phyloP scores from a whole-genome alignment of 495 filamentous ascomycete species.

The Symbiotaphrina buchneri region DNA sequence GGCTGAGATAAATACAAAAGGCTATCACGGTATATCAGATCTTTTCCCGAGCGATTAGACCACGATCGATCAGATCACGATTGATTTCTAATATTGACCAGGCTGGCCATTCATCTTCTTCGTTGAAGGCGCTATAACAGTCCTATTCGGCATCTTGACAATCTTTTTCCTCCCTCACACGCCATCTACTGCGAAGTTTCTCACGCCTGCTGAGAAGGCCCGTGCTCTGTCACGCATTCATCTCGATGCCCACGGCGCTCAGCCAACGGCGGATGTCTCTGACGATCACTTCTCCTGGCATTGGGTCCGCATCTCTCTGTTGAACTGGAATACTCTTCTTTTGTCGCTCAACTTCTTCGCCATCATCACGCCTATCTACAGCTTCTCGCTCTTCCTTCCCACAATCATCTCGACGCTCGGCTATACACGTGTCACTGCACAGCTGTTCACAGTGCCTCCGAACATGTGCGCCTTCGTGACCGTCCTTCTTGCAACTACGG shows the following conservation, averaged over 20 bases:
- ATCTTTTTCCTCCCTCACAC: conserved; percentile 60
- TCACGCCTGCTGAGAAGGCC: conserved; percentile 22
- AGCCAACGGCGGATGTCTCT: too few relatives aligned
- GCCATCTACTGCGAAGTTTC: conserved; percentile 26
- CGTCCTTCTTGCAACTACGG: conserved; percentile 45
- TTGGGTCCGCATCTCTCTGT: too few relatives aligned
- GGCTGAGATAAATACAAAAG: conserved; percentile 15
- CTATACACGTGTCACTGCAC: conserved; percentile 47
- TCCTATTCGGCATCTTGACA: conserved; percentile 43
- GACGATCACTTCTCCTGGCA: too few relatives aligned
- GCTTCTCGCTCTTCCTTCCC: too few relatives aligned
- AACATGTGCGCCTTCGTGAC: conserved; percentile 63
- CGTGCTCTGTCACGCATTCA: too few relatives aligned
- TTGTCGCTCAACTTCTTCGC: too few relatives aligned
- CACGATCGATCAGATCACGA: background rate
- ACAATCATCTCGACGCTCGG: conserved; percentile 48
- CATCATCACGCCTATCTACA: too few relatives aligned
- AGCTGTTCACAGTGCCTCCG: conserved; percentile 61
- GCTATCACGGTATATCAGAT: conserved; percentile 9
- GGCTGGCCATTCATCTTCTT: conserved; percentile 11
- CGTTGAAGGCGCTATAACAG: conserved; percentile 54
- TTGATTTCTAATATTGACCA: background rate
- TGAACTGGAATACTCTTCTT: too few relatives aligned
- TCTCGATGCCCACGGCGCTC: too few relatives aligned
- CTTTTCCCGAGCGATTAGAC: conserved; percentile 2